These are phyloP conservation scores for Polygonum aviculare DNA, from an alignment of 148 eudicot species.

Conservation along the genomic window DNA sequence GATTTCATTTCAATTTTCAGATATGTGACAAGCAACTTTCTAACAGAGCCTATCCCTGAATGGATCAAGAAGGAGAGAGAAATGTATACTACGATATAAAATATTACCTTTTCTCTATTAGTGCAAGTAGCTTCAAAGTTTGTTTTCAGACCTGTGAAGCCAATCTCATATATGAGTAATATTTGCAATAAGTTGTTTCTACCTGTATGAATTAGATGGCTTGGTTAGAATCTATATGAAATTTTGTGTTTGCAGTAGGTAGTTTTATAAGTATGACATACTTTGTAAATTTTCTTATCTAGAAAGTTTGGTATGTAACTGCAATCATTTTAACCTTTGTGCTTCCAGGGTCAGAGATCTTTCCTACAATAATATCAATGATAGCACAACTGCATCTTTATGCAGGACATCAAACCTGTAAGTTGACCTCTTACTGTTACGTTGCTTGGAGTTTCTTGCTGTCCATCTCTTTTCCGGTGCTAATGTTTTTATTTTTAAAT, in stretches of 20 bases:
- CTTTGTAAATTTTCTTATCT: background rate
- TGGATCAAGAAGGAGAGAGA: conserved; percentile 31
- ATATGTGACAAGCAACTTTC: conserved; percentile 44
- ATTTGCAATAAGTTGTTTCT: background rate
- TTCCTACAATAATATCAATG: conserved; percentile 49
- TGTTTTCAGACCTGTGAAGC: background rate
- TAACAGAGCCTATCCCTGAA: conserved; percentile 34
- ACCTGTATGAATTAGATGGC: background rate
- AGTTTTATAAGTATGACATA: background rate
- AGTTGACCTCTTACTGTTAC: conserved; percentile 9
- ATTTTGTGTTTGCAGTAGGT: background rate
- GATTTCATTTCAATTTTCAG: conserved; percentile 14
- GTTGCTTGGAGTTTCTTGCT: background rate
- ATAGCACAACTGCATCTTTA: conserved; percentile 19
- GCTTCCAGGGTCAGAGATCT: conserved; percentile 43
- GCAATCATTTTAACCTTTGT: background rate
- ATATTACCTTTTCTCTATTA: background rate
- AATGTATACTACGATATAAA: background rate
- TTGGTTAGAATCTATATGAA: background rate
- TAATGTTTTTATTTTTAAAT: background rate
- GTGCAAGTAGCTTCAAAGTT: background rate
- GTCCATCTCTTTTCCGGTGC: background rate
- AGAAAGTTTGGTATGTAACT: background rate
- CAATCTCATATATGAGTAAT: background rate
- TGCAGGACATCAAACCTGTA: conserved; percentile 34